phyloP scores from a whole-genome alignment of 768 basidiomycete species.

The Neoboletus brunneissimus region DNA sequence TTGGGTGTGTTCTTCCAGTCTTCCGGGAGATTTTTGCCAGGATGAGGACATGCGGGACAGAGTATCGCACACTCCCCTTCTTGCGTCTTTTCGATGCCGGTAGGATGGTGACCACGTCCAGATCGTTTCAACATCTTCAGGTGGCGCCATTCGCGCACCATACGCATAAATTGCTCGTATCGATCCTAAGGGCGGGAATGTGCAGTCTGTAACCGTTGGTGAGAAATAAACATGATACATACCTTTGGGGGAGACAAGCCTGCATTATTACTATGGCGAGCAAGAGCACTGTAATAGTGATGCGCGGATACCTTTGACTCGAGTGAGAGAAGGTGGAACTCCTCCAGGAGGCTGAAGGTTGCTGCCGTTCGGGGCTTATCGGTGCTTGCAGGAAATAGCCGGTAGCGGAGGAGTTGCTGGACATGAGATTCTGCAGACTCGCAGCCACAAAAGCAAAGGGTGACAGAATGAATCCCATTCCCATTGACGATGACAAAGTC shows the following conservation, averaged over 20 bases:
- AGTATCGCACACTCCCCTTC: no score
- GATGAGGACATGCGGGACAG: no score
- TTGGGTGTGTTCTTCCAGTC: no score
- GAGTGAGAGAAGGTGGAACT: slow-evolving; percentile 3
- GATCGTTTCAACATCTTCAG: no score
- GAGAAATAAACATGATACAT: no score
- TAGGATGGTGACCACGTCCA: no score
- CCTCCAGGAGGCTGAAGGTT: not conserved
- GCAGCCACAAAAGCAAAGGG: not conserved
- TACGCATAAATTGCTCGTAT: no score
- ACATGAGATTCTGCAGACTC: not conserved
- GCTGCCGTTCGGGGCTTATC: slow-evolving; percentile 24
- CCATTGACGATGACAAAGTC: not conserved
- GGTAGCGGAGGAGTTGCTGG: slow-evolving; percentile 15
- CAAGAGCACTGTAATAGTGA: slow-evolving; percentile 31
- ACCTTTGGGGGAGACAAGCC: slow-evolving; percentile 15
- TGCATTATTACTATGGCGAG: slow-evolving; percentile 25
- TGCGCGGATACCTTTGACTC: slow-evolving; percentile 30
- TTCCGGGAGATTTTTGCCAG: no score
- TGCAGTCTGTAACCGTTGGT: no score
- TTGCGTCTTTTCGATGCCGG: no score
- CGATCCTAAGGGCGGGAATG: no score
- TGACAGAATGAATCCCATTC: not conserved
- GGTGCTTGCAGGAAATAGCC: slow-evolving; percentile 33
- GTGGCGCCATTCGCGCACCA: no score